phyloP scores from a whole-genome alignment of 257 asterid species.

The Nicotiana obtusifolia region DNA sequence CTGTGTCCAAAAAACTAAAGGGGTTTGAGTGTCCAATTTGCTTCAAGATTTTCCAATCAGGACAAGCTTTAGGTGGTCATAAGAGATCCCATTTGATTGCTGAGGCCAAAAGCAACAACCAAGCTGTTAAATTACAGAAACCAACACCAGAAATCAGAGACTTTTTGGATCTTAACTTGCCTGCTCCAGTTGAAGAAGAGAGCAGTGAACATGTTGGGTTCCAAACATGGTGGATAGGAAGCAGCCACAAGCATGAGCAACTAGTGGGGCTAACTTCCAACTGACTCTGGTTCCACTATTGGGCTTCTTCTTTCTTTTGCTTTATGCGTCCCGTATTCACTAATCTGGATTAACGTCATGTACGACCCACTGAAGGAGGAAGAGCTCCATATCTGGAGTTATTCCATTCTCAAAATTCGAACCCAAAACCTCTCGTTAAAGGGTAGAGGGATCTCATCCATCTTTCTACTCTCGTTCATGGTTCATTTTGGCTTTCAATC shows the following conservation, averaged over 20 bases:
- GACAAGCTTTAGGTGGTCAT: conserved; percentile 93
- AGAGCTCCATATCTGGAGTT: too few species aligned
- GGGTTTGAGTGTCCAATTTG: conserved; percentile 75
- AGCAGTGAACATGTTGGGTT: conserved; percentile 24
- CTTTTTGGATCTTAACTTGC: conserved; percentile 80
- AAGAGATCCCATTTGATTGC: conserved; percentile 64
- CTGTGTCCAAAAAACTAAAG: conserved; percentile 28
- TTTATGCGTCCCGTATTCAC: too few species aligned
- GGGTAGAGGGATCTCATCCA: too few species aligned
- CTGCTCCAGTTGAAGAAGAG: conserved; percentile 73
- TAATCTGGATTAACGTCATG: too few species aligned
- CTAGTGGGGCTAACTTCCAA: conserved; percentile 37
- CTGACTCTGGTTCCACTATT: background rate
- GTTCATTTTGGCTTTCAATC: background rate
- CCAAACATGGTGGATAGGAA: conserved; percentile 58
- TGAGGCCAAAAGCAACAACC: conserved; percentile 28
- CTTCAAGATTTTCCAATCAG: conserved; percentile 61
- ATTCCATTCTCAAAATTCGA: too few species aligned
- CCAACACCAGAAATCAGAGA: conserved; percentile 35
- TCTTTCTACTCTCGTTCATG: too few species aligned
- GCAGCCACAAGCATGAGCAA: conserved; percentile 34
- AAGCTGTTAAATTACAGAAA: conserved; percentile 4
- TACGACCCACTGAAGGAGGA: too few species aligned
- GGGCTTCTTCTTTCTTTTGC: too few species aligned
- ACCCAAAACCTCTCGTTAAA: background rate